Evolutionary conservation across 148 eudicot species (phyloP), one percentile per base, ranked within the genome.

Genomic region (Amaranthus cruentus): DNA sequence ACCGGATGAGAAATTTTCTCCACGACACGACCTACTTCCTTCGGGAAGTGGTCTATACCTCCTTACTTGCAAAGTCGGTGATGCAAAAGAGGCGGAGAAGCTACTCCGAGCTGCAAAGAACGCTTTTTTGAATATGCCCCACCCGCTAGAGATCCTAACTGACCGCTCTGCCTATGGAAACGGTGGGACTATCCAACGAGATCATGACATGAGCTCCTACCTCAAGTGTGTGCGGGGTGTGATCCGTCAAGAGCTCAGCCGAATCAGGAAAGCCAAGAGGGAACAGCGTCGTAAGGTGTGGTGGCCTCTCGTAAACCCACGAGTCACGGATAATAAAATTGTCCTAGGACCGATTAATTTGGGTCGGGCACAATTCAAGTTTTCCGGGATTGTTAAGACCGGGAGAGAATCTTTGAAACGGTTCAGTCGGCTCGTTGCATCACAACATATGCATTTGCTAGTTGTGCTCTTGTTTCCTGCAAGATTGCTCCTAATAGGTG

Each of bases 131-230:
- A 95, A 92, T 85, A 81, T 83, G 47, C 99, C 99, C 3, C 99
- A 95, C 77, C 99, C 99, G 7, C 91, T 95, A 1, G 99, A 91
- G 85, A 91, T 90, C 74, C 75, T 95, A 48, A 95, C 96, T 28
- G 96, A 91, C 79, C 97, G 94, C 7, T 75, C 91, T 0, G 93
- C 99, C 48, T 95, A 91, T 62, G 98, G 98, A 38, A 83, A 88
- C 2, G 91, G 81, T 6, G 99, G 99, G 57, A 77, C 85, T 55
- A 86, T 95, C 65, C 88, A 79, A 38, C 85, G 99, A 62, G 97
- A 95, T 62, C 99, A 95, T 10, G 97, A 95, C 83, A 90, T 92
- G 90, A 79, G 70, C 62, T 88, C 99, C 0, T 95, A 95, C 76
- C 70, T 86, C 42, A 92, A 82, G 74, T 88, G 91, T 3, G 79